Conservation (phyloP, 148 eudicot genomes). For the Fallopia convolvulus region DNA sequence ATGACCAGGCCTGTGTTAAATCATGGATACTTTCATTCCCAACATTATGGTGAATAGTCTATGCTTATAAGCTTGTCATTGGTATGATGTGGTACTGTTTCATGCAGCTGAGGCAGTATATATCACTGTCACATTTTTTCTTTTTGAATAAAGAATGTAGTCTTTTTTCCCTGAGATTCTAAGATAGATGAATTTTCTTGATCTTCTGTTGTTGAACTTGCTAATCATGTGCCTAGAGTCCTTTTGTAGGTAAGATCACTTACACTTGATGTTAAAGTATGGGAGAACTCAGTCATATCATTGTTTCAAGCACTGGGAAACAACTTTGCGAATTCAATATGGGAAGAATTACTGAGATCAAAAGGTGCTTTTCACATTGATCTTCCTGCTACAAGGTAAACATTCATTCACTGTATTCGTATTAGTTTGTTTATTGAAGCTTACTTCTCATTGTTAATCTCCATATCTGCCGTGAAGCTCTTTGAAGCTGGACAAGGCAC, state of each 20-base stretch:
- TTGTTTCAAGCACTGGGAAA: slow-evolving; percentile 94
- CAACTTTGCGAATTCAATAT: slow-evolving; percentile 76
- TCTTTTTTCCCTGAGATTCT: neutral
- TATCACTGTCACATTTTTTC: neutral
- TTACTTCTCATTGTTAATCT: slow-evolving; percentile 14
- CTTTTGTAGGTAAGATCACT: slow-evolving; percentile 81
- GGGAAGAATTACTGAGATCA: slow-evolving; percentile 89
- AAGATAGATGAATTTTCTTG: neutral
- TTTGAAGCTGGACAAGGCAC: slow-evolving; percentile 55
- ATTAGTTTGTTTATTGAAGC: neutral
- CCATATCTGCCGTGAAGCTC: slow-evolving; percentile 44
- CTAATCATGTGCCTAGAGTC: slow-evolving; percentile 12
- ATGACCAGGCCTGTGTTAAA: neutral
- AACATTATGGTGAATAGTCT: too few species aligned
- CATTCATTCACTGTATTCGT: slow-evolving; percentile 2
- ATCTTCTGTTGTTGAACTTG: neutral
- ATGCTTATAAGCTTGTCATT: neutral
- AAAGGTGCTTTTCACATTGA: slow-evolving; percentile 72
- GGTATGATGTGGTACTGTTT: neutral
- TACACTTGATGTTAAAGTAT: slow-evolving; percentile 94
- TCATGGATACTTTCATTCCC: too few species aligned
- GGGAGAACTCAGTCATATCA: slow-evolving; percentile 92
- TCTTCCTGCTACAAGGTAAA: slow-evolving; percentile 62
- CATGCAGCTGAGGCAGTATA: neutral
- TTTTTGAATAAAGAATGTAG: neutral